Percentiles rank a stretch among this genome's conserved stretches.
These are phyloP conservation scores for Amauroascus niger DNA, from an alignment of 2,329 filamentous ascomycete genomes.

Conservation along the genomic window DNA sequence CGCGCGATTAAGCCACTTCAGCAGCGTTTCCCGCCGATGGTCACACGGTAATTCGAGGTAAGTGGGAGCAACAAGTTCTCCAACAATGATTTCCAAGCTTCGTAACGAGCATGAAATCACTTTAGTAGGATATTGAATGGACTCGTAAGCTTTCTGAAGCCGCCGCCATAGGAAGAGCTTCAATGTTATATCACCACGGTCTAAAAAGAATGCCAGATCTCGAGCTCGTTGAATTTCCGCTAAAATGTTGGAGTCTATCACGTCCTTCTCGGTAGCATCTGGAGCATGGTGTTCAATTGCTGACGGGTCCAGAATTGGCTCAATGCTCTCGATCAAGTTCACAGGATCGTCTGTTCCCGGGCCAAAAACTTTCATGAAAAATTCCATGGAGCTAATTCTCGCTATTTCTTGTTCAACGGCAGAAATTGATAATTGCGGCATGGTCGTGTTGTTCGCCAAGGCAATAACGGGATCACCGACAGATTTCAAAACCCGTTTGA, in stretches of 20 bases:
- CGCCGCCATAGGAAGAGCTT: conserved; percentile 83
- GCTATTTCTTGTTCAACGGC: conserved; percentile 85
- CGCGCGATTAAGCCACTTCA: conserved; percentile 68
- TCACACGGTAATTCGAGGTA: conserved; percentile 48
- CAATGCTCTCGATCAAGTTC: conserved; percentile 78
- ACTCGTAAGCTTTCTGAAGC: conserved; percentile 77
- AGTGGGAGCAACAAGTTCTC: conserved; percentile 54
- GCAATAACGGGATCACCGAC: conserved; percentile 44
- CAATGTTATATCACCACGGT: conserved; percentile 69
- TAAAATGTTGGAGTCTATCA: neutral
- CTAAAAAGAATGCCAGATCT: conserved; percentile 78
- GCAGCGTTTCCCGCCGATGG: conserved; percentile 58
- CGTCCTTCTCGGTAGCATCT: neutral
- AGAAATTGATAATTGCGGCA: conserved; percentile 74
- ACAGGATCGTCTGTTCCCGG: conserved; percentile 72
- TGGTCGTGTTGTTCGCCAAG: conserved; percentile 74
- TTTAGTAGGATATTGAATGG: conserved; percentile 77
- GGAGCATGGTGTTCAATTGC: conserved; percentile 24
- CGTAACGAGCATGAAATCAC: conserved; percentile 78
- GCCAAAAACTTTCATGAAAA: conserved; percentile 83
- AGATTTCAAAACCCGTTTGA: conserved; percentile 46
- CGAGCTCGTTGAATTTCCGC: conserved; percentile 26
- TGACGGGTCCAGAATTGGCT: conserved; percentile 73
- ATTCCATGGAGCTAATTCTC: conserved; percentile 89
- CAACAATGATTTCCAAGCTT: conserved; percentile 72